Evolutionary conservation across 345 rosid species (phyloP).

Genomic region (Viola odorata): DNA sequence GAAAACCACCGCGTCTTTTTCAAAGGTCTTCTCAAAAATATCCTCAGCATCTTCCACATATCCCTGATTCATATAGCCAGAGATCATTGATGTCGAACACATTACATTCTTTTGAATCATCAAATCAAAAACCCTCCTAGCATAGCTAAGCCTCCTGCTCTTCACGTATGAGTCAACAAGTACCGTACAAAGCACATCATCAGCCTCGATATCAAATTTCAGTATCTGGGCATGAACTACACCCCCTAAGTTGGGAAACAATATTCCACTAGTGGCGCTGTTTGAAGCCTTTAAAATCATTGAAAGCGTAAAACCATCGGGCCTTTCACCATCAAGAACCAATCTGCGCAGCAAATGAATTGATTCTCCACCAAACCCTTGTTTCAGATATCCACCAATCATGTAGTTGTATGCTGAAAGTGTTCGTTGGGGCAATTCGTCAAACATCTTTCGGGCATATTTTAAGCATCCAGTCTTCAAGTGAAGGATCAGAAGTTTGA

Average conservation of each 20-base stretch:
- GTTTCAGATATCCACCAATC: conserved; percentile 59
- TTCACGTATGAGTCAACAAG: conserved; percentile 77
- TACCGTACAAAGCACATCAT: conserved; percentile 71
- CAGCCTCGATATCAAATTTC: conserved; percentile 47
- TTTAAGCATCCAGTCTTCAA: conserved; percentile 49
- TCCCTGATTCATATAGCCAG: conserved; percentile 77
- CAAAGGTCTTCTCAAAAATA: conserved; percentile 40
- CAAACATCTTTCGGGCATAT: conserved; percentile 68
- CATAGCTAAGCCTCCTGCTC: conserved; percentile 48
- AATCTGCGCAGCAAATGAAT: conserved; percentile 39
- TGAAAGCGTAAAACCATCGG: conserved; percentile 72
- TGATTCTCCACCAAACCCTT: conserved; percentile 37
- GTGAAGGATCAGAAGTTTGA: conserved; percentile 59
- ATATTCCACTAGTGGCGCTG: conserved; percentile 17
- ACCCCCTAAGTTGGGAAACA: conserved; percentile 39
- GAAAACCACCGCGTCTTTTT: conserved; percentile 74
- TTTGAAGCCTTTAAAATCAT: conserved; percentile 80
- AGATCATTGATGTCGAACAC: conserved; percentile 85
- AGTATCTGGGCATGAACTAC: conserved; percentile 54
- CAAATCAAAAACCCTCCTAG: conserved; percentile 66
- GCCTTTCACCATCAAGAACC: conserved; percentile 48
- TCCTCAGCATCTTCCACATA: conserved; percentile 54
- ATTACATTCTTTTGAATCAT: conserved; percentile 57
- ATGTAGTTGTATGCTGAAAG: conserved; percentile 74
- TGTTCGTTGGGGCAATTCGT: conserved; percentile 58